A percentile compares a stretch with the other conserved stretches of the same genome.
These are phyloP conservation scores for Dryadomyces sulphureus DNA, from an alignment of 2,329 filamentous ascomycete species.

Conservation along the genomic window DNA sequence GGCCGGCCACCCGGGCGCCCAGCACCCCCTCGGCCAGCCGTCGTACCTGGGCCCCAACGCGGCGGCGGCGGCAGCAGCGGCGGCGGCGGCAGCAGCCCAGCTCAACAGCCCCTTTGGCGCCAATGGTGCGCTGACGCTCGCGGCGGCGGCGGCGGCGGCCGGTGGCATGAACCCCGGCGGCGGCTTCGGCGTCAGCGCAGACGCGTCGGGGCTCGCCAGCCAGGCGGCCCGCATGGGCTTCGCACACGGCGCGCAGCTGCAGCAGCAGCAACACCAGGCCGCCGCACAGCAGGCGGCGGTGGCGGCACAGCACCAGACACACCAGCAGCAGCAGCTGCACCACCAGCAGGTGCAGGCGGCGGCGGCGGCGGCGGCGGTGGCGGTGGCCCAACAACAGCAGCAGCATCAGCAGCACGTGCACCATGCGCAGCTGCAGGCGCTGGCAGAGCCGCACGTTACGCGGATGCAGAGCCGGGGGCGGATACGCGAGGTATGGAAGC, in stretches of 20 bases:
- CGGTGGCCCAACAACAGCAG: constrained; percentile 30
- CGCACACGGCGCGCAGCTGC: constrained; percentile 50
- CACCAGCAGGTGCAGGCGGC: constrained; percentile 24
- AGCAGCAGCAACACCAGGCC: constrained; percentile 36
- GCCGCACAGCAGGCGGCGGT: constrained; percentile 33
- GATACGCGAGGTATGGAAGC: constrained; percentile 93
- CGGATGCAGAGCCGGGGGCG: constrained; percentile 52
- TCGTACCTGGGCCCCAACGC: constrained; percentile 55
- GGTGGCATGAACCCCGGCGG: constrained; percentile 34
- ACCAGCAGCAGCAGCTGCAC: constrained; percentile 31
- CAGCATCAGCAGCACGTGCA: constrained; percentile 36
- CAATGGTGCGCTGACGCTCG: constrained; percentile 38
- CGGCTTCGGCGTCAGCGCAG: constrained; percentile 43
- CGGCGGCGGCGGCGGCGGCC: constrained; percentile 12
- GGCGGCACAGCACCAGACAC: constrained; percentile 31
- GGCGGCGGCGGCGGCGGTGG: constrained; percentile 24
- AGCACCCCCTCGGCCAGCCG: constrained; percentile 48
- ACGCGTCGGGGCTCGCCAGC: constrained; percentile 61
- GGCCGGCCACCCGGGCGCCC: constrained; percentile 25
- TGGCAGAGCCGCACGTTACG: constrained; percentile 35
- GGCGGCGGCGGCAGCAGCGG: constrained; percentile 6
- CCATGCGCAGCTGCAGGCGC: constrained; percentile 14
- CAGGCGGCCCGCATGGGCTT: constrained; percentile 84
- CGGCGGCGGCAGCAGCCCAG: constrained; percentile 21
- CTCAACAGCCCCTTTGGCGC: constrained; percentile 55